A percentile compares a stretch with the other conserved stretches of the same genome.
Conservation (phyloP, 1,284 basidiomycete species). For the Cutaneotrichosporon sp. region DNA sequence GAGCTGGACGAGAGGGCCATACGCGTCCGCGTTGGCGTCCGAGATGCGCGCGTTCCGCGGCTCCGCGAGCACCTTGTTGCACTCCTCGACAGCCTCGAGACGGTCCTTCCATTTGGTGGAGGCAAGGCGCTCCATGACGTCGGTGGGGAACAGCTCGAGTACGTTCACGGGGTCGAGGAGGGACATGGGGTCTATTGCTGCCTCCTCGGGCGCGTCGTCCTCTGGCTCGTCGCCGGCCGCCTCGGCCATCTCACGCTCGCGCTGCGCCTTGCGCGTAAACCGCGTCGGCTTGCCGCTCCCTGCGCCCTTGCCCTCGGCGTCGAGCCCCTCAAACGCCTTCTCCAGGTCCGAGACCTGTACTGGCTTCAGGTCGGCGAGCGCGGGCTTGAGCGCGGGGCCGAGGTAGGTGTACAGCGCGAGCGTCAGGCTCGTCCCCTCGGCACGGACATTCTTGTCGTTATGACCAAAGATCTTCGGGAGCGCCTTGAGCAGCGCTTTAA, state of each 20-base stretch:
- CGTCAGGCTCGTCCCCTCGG: slow-evolving; percentile 80
- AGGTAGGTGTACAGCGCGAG: slow-evolving; percentile 84
- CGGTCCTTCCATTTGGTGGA: slow-evolving; percentile 99
- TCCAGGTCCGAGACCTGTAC: slow-evolving; percentile 98
- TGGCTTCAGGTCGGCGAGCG: slow-evolving; percentile 89
- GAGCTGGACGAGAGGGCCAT: slow-evolving; percentile 56
- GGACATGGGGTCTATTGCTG: slow-evolving; percentile 71
- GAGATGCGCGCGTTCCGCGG: slow-evolving; percentile 71
- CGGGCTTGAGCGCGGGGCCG: slow-evolving; percentile 82
- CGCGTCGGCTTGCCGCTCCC: slow-evolving; percentile 77
- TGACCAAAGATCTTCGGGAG: slow-evolving; percentile 94
- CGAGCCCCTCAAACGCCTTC: slow-evolving; percentile 82
- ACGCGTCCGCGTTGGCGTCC: slow-evolving; percentile 62
- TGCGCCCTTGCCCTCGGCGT: slow-evolving; percentile 77
- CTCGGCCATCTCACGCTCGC: slow-evolving; percentile 65
- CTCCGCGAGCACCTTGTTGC: slow-evolving; percentile 69
- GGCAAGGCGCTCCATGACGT: slow-evolving; percentile 70
- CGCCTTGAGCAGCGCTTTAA: slow-evolving; percentile 75
- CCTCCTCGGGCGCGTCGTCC: slow-evolving; percentile 49
- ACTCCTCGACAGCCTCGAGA: slow-evolving; percentile 85
- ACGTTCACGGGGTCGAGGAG: slow-evolving; percentile 84
- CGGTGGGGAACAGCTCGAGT: slow-evolving; percentile 70
- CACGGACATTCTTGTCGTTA: slow-evolving; percentile 91
- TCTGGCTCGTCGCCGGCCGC: slow-evolving; percentile 49
- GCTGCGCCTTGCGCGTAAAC: slow-evolving; percentile 73